Evolutionary conservation across 164 flowering plant species (phyloP).

Genomic region (Akebia trifoliata): DNA sequence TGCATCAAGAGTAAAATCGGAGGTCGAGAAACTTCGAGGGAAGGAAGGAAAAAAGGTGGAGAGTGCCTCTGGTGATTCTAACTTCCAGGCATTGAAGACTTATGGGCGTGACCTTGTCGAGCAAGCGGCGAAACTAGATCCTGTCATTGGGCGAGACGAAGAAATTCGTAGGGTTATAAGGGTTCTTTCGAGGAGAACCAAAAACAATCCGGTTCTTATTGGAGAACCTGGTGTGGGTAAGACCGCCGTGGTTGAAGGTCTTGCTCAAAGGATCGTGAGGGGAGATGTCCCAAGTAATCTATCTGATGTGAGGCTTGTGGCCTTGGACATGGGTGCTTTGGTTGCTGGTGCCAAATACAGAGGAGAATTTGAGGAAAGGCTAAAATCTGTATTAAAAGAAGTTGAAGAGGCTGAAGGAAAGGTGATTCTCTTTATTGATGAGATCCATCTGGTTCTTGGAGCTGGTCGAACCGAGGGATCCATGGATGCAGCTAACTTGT

Average conservation of each 20-base stretch:
- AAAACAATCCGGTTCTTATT: slow-evolving; percentile 74
- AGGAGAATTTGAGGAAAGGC: slow-evolving; percentile 71
- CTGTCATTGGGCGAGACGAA: slow-evolving; percentile 78
- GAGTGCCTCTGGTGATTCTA: slow-evolving; percentile 8
- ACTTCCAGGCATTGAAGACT: slow-evolving; percentile 11
- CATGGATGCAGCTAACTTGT: slow-evolving; percentile 75
- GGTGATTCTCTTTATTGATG: slow-evolving; percentile 66
- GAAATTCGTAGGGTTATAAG: slow-evolving; percentile 61
- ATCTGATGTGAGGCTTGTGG: slow-evolving; percentile 60
- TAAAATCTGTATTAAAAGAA: slow-evolving; percentile 66
- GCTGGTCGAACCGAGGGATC: slow-evolving; percentile 70
- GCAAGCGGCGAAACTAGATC: slow-evolving; percentile 66
- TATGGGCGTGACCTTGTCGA: slow-evolving; percentile 11
- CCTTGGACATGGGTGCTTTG: slow-evolving; percentile 71
- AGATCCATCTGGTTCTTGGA: slow-evolving; percentile 60
- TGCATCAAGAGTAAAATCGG: slow-evolving; percentile 46
- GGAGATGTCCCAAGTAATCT: slow-evolving; percentile 75
- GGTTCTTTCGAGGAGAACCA: slow-evolving; percentile 62
- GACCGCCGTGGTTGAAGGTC: slow-evolving; percentile 73
- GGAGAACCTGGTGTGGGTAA: slow-evolving; percentile 84
- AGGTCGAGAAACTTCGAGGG: slow-evolving; percentile 71
- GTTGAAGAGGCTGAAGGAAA: slow-evolving; percentile 51
- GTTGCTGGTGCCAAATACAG: slow-evolving; percentile 69
- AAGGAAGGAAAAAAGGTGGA: slow-evolving; percentile 10
- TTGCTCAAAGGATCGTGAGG: slow-evolving; percentile 69